Conservation (phyloP, 2,329 filamentous ascomycete species). For the Colletotrichum sidae region DNA sequence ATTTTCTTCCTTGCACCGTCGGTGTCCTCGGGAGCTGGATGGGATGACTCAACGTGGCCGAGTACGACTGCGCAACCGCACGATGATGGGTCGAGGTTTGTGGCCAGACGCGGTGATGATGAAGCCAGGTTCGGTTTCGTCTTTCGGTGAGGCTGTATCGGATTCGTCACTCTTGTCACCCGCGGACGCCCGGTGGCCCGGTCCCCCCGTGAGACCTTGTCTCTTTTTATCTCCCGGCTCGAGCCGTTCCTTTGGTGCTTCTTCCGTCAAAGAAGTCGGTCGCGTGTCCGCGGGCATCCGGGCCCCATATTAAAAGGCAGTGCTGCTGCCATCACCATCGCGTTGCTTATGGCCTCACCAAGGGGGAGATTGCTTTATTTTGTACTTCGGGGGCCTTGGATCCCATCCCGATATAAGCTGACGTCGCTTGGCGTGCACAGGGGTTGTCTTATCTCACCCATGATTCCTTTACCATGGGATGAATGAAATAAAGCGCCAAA, state of each 20-base stretch:
- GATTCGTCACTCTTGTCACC: conserved; percentile 1
- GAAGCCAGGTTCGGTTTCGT: not conserved
- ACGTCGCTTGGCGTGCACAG: too few relatives aligned
- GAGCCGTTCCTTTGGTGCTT: not conserved
- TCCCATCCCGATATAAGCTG: too few relatives aligned
- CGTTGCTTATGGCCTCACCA: too few relatives aligned
- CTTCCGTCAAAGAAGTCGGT: too few relatives aligned
- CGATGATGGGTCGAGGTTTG: not conserved
- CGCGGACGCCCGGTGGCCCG: conserved; percentile 13
- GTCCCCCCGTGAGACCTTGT: not conserved
- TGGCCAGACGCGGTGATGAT: not conserved
- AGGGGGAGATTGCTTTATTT: too few relatives aligned
- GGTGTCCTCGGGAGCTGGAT: not conserved
- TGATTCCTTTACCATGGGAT: too few relatives aligned
- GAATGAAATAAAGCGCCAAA: too few relatives aligned
- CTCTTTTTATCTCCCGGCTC: conserved; percentile 8
- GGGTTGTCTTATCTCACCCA: too few relatives aligned
- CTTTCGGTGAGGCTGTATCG: not conserved
- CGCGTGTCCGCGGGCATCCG: conserved; percentile 21
- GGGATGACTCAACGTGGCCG: not conserved
- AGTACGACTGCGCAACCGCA: too few relatives aligned
- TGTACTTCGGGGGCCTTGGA: too few relatives aligned
- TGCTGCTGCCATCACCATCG: too few relatives aligned
- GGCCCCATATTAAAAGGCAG: not conserved
- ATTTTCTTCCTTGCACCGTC: not conserved